phyloP scores from a whole-genome alignment of 2,329 filamentous ascomycete genomes.

The Lasiodiplodia hormozganensis region DNA sequence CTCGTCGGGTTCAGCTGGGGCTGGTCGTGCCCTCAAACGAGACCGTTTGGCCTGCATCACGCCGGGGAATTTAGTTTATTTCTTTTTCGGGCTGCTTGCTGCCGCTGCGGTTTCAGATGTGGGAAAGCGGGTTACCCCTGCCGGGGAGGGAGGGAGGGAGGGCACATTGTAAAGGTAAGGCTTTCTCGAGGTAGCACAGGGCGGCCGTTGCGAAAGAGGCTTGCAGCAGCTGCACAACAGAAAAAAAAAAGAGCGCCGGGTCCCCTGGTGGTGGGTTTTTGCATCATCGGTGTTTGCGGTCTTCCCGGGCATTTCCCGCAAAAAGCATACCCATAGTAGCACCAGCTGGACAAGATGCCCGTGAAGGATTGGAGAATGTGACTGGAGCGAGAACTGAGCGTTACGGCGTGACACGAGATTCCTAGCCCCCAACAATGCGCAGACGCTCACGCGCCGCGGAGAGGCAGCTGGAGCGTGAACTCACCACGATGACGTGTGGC shows the following conservation, averaged over 20 bases:
- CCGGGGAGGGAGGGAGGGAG: background rate
- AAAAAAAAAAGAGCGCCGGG: background rate
- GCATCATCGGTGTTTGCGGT: too few species aligned
- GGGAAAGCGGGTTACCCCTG: background rate
- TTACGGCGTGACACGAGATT: constrained; percentile 15
- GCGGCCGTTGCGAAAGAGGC: constrained; percentile 22
- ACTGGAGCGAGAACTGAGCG: background rate
- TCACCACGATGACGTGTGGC: background rate
- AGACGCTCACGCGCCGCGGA: background rate
- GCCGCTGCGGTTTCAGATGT: constrained; percentile 20
- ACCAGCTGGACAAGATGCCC: background rate
- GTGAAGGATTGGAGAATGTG: background rate
- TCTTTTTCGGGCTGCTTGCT: constrained; percentile 8
- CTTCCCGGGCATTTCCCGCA: too few species aligned
- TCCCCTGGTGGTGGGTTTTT: background rate
- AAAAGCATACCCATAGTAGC: background rate
- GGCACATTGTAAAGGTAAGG: constrained; percentile 13
- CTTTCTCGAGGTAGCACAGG: background rate
- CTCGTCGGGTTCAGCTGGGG: background rate
- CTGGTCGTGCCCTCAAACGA: background rate
- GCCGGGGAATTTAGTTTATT: constrained; percentile 17
- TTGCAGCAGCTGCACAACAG: constrained; percentile 13
- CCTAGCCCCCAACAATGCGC: constrained; percentile 3
- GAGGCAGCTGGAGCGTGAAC: background rate
- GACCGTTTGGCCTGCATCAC: constrained; percentile 20